A percentile compares a stretch with the other conserved stretches of the same genome.
Conservation (phyloP, 768 basidiomycete genomes). For the Tylopilus rubrobrunneus region DNA sequence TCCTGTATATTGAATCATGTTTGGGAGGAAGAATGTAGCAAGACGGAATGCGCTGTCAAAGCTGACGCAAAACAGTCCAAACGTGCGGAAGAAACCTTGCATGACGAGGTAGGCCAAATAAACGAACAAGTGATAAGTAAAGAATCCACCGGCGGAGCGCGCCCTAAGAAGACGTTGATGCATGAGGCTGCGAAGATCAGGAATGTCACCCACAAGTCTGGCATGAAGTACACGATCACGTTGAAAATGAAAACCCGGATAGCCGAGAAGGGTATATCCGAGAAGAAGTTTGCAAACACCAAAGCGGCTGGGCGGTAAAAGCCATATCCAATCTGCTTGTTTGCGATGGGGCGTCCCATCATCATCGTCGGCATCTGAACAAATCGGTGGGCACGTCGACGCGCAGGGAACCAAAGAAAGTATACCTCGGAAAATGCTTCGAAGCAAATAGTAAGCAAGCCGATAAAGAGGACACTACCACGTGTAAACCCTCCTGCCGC, state of each 20-base stretch:
- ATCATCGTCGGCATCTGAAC: slow-evolving; percentile 66
- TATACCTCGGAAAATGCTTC: slow-evolving; percentile 69
- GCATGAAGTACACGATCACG: slow-evolving; percentile 68
- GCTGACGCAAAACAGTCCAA: slow-evolving; percentile 54
- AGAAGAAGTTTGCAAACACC: slow-evolving; percentile 60
- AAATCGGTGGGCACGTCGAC: slow-evolving; percentile 1
- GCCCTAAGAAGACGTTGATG: slow-evolving; percentile 16
- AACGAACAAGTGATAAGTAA: slow-evolving; percentile 62
- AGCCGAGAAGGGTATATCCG: slow-evolving; percentile 69
- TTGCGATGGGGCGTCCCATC: slow-evolving; percentile 72
- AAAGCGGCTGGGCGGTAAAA: slow-evolving; percentile 66
- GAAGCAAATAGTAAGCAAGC: slow-evolving; percentile 61
- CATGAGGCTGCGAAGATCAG: slow-evolving; percentile 4
- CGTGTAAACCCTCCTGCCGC: slow-evolving; percentile 85
- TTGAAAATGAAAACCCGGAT: slow-evolving; percentile 56
- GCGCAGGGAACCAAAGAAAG: slow-evolving; percentile 9
- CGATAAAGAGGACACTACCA: slow-evolving; percentile 75
- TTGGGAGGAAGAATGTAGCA: slow-evolving; percentile 69
- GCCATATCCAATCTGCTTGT: slow-evolving; percentile 63
- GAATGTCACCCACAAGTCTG: slow-evolving; percentile 40
- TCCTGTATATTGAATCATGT: slow-evolving; percentile 69
- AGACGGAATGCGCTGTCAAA: slow-evolving; percentile 53
- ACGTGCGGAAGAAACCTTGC: slow-evolving; percentile 82
- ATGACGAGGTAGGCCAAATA: slow-evolving; percentile 66
- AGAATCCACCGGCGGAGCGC: slow-evolving; percentile 41